Evolutionary conservation across 495 filamentous ascomycete genomes (phyloP).

Genomic region (Podospora pseudopauciseta): DNA sequence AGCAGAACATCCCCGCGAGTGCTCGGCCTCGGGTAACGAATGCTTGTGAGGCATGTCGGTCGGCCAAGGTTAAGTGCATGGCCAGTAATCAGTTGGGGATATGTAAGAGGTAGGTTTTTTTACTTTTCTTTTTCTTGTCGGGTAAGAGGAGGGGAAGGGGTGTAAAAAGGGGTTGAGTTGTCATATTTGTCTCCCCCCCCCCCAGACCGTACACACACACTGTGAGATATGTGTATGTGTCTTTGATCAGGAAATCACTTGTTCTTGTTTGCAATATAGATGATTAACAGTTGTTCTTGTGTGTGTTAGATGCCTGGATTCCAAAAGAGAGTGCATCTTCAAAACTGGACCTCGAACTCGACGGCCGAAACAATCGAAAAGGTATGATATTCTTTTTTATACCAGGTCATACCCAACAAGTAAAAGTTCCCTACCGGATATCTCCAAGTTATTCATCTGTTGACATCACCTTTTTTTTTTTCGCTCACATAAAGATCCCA

Average conservation of each 20-base stretch:
- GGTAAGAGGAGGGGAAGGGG: no score
- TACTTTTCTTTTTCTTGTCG: no score
- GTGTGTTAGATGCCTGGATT: constrained; percentile 40
- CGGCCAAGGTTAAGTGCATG: constrained; percentile 46
- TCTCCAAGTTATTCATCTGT: background rate
- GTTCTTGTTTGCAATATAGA: background rate
- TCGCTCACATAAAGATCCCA: background rate
- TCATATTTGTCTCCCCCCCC: constrained; percentile 1
- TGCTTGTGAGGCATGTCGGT: constrained; percentile 47
- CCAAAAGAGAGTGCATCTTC: constrained; percentile 48
- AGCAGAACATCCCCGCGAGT: background rate
- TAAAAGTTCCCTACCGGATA: background rate
- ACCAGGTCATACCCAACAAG: background rate
- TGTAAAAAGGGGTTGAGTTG: background rate
- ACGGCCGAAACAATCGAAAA: constrained; percentile 34
- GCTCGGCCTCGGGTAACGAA: constrained; percentile 35
- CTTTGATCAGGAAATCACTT: no score
- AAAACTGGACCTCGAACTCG: constrained; percentile 44
- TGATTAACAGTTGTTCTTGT: background rate
- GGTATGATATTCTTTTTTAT: constrained; percentile 25
- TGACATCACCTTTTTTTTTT: background rate
- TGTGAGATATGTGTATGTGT: no score
- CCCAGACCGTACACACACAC: background rate
- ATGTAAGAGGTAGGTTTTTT: constrained; percentile 41
- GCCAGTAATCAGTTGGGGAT: constrained; percentile 39